Conservation (phyloP, 139 green algal genomes). For the Trebouxia sp. region DNA sequence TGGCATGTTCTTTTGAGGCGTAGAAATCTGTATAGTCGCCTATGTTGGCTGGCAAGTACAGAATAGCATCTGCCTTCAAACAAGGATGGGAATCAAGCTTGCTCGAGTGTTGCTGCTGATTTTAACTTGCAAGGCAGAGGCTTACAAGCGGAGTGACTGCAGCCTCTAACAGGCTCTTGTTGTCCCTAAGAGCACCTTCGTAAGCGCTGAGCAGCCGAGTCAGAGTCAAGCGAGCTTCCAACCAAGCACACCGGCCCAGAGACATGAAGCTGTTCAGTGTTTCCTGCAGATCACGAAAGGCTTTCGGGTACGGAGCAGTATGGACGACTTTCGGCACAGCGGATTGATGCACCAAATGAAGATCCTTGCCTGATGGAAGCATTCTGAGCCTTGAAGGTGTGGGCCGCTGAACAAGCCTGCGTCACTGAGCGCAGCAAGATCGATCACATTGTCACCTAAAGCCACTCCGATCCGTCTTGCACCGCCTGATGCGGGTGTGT, state of each 20-base stretch:
- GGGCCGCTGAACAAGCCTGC: constrained; percentile 55
- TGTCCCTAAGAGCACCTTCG: constrained; percentile 68
- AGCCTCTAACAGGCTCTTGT: constrained; percentile 30
- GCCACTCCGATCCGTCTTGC: constrained; percentile 63
- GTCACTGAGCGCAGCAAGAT: constrained; percentile 60
- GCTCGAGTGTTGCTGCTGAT: background rate
- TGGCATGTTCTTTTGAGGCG: constrained; percentile 83
- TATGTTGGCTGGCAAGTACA: constrained; percentile 80
- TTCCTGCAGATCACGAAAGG: constrained; percentile 52
- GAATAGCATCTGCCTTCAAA: constrained; percentile 59
- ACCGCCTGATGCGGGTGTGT: constrained; percentile 26
- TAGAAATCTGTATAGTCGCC: constrained; percentile 99
- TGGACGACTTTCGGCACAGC: no score
- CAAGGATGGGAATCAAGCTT: background rate
- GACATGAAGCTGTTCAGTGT: constrained; percentile 88
- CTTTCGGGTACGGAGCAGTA: no score
- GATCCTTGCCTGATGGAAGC: constrained; percentile 48
- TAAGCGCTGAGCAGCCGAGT: constrained; percentile 57
- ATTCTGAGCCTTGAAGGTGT: constrained; percentile 1
- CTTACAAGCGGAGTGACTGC: constrained; percentile 54
- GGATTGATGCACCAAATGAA: no score
- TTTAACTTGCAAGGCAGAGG: background rate
- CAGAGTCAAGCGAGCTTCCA: constrained; percentile 60
- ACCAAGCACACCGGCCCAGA: constrained; percentile 71
- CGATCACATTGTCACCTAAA: constrained; percentile 79